These are phyloP conservation scores for Ceratocystis cubensis DNA, from an alignment of 2,329 filamentous ascomycete genomes.

Conservation along the genomic window DNA sequence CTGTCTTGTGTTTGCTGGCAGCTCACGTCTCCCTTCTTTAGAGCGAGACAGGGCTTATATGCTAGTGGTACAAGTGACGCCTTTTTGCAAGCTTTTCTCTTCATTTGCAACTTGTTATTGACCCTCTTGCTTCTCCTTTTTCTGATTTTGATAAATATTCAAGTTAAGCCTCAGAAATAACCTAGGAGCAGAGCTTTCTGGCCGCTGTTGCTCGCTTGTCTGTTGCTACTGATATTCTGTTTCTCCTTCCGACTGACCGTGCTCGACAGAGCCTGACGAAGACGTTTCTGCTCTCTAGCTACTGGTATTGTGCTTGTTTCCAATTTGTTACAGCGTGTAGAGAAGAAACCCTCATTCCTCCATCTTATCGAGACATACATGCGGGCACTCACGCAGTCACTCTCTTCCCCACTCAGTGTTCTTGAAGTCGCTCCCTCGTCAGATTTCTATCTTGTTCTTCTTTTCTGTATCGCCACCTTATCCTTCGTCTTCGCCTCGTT, in stretches of 20 bases:
- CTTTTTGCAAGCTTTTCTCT: background rate
- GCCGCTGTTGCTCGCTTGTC: too few relatives aligned
- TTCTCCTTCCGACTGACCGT: too few relatives aligned
- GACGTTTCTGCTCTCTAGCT: background rate
- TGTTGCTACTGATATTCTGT: too few relatives aligned
- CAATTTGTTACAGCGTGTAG: conserved; percentile 1
- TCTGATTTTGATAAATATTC: background rate
- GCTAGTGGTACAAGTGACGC: background rate
- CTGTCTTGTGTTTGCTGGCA: background rate
- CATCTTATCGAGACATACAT: too few relatives aligned
- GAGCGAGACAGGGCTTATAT: background rate
- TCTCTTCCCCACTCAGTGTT: too few relatives aligned
- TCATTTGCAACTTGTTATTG: background rate
- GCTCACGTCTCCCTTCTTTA: background rate
- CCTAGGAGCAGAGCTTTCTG: too few relatives aligned
- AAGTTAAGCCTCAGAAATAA: too few relatives aligned
- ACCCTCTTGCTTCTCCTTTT: background rate
- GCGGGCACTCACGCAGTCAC: too few relatives aligned
- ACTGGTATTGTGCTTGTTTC: conserved; percentile 1
- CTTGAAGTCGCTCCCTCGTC: background rate
- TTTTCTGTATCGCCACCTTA: too few relatives aligned
- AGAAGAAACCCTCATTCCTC: background rate
- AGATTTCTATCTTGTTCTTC: background rate
- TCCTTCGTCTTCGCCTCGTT: background rate
- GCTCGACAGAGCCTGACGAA: too few relatives aligned